Evolutionary conservation across 31 red algal genomes (phyloP).

Genomic region (Bonnemaisonia californica): DNA sequence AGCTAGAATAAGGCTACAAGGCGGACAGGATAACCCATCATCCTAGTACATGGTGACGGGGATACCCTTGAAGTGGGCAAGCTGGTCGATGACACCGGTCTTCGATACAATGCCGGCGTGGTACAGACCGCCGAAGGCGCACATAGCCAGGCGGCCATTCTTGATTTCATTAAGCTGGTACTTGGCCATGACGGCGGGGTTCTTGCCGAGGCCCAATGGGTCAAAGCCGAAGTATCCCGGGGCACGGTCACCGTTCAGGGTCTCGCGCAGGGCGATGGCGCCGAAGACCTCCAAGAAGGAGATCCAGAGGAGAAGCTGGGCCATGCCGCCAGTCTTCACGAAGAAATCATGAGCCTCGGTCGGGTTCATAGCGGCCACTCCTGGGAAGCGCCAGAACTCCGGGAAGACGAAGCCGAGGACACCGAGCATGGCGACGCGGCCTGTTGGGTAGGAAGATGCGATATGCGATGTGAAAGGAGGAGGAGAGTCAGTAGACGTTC

Average conservation of each 20-base stretch:
- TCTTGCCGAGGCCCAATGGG: conserved; percentile 80
- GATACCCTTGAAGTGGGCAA: conserved; percentile 55
- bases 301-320: conserved; percentile 76
- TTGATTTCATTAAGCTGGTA: conserved; percentile 80
- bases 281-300: conserved; percentile 75
- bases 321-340: conserved; percentile 74
- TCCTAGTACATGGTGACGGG: conserved; percentile 46
- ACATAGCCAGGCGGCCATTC: conserved; percentile 94
- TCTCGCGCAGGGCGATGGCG: conserved; percentile 58
- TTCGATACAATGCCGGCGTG: conserved; percentile 44
- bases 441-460: conserved; percentile 7
- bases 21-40: not conserved
- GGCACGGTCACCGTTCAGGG: conserved; percentile 69
- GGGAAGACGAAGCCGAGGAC: conserved; percentile 75
- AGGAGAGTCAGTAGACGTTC: too few species aligned
- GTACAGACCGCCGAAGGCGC: conserved; percentile 79
- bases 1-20: not conserved
- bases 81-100: conserved; percentile 42
- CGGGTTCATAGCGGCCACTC: conserved; percentile 50
- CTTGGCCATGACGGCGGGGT: conserved; percentile 53
- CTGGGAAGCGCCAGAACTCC: conserved; percentile 74
- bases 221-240: conserved; percentile 91
- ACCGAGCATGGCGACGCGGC: conserved; percentile 92
- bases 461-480: too few species aligned
- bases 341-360: conserved; percentile 77